Evolutionary conservation across 75 land plant genomes (phyloP).

Genomic region (Cupressus sempervirens): DNA sequence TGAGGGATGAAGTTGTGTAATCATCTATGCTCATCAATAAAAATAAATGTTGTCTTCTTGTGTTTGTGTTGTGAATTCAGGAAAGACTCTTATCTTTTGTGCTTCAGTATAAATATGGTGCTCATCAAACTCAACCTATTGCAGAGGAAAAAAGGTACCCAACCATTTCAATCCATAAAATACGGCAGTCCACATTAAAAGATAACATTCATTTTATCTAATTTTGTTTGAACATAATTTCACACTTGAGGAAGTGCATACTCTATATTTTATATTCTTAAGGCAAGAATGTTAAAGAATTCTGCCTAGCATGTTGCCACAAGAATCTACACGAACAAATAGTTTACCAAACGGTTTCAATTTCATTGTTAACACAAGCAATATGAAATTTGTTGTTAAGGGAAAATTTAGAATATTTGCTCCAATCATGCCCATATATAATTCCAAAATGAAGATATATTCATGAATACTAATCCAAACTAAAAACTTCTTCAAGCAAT

Average conservation of each 20-base stretch:
- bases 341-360: too few relatives aligned
- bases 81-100: too few relatives aligned
- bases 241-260: neutral
- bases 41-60: too few relatives aligned
- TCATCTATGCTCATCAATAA: too few relatives aligned
- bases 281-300: neutral
- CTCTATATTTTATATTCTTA: neutral
- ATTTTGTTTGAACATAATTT: neutral
- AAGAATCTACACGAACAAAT: neutral
- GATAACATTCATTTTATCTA: neutral
- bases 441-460: neutral
- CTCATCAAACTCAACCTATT: too few relatives aligned
- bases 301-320: neutral
- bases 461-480: neutral
- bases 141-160: too few relatives aligned
- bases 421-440: neutral
- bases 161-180: too few relatives aligned
- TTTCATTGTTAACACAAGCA: neutral
- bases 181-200: neutral
- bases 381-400: neutral
- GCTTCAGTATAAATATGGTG: too few relatives aligned
- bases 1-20: too few relatives aligned
- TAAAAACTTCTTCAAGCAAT: neutral
- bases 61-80: too few relatives aligned
- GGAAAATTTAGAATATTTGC: neutral